Evolutionary conservation across 139 green algal genomes (phyloP).

Genomic region (Haematococcus sp.): DNA sequence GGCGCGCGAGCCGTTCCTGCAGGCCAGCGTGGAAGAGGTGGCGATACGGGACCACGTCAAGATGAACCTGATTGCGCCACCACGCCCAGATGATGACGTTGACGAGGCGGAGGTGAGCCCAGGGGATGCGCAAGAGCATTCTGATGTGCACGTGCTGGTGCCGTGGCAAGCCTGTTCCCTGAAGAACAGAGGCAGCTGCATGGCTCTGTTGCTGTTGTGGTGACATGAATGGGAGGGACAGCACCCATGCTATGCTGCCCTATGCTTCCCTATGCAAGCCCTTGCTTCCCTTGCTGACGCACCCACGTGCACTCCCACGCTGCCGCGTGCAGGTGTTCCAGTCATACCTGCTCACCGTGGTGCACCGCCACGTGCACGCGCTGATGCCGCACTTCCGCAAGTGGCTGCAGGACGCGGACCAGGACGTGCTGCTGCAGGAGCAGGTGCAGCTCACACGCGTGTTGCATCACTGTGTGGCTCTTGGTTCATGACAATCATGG

Average conservation of each 20-base stretch:
- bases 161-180: too few species aligned
- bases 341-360: slow-evolving; percentile 10
- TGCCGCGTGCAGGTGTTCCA: neutral
- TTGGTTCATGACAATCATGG: too few species aligned
- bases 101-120: slow-evolving; percentile 25
- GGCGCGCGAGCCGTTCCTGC: slow-evolving; percentile 4
- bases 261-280: too few species aligned
- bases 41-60: slow-evolving; percentile 43
- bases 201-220: too few species aligned
- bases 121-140: too few species aligned
- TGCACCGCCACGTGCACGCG: neutral
- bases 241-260: too few species aligned
- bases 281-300: too few species aligned
- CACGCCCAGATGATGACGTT: slow-evolving; percentile 14
- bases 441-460: neutral
- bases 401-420: slow-evolving; percentile 7
- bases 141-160: too few species aligned
- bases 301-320: too few species aligned
- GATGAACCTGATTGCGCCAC: slow-evolving; percentile 25
- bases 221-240: too few species aligned
- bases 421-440: slow-evolving; percentile 17
- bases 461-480: neutral
- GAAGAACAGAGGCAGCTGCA: too few species aligned
- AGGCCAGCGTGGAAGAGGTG: slow-evolving; percentile 12
- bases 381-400: neutral